Conservation (phyloP, 306 rosid genomes). For the Trifolium fragiferum region DNA sequence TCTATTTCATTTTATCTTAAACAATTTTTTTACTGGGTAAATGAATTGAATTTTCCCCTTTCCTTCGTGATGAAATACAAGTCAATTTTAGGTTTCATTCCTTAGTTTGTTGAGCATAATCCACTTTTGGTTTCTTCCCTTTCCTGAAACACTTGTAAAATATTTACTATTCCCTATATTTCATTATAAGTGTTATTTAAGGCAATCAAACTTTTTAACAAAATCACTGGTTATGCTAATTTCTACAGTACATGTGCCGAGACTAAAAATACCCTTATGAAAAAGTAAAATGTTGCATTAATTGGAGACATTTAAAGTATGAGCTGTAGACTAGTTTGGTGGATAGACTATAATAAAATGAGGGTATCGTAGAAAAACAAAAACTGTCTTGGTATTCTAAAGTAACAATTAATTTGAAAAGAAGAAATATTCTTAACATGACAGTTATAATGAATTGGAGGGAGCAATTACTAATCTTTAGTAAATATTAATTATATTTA, state of each 20-base stretch:
- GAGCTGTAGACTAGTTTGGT: not conserved
- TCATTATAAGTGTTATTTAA: not conserved
- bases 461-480: not conserved
- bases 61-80: conserved; percentile 1
- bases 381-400: not conserved
- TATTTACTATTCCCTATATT: conserved; percentile 11
- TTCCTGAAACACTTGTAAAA: conserved; percentile 12
- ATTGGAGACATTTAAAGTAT: not conserved
- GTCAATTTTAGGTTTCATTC: conserved; percentile 18
- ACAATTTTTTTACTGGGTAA: not conserved
- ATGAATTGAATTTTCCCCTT: not conserved
- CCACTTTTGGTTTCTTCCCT: not conserved
- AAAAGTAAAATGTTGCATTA: not conserved
- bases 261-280: not conserved
- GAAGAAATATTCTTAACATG: not conserved
- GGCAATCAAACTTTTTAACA: not conserved
- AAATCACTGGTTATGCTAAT: not conserved
- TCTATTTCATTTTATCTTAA: not conserved
- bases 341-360: not conserved
- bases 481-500: not conserved
- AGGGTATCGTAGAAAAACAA: not conserved
- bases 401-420: not conserved
- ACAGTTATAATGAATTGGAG: not conserved
- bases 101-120: not conserved
- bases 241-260: not conserved